Evolutionary conservation across 192 early-diverging fungal species (phyloP).

Genomic region (Coemansia sp.): DNA sequence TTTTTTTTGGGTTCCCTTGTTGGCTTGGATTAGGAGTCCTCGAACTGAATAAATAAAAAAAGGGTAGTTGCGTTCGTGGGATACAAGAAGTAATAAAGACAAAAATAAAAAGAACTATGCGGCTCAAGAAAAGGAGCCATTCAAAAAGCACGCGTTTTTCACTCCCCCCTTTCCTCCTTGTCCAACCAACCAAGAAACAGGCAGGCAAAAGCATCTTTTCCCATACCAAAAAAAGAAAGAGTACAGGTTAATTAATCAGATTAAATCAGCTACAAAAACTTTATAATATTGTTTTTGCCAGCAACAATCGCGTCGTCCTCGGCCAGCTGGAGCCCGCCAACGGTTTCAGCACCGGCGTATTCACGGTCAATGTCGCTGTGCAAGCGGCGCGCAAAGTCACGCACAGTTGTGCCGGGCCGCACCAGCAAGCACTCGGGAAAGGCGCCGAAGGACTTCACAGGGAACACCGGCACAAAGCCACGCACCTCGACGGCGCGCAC

Average conservation of each 20-base stretch:
- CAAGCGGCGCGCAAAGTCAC: conserved; percentile 71
- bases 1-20: too few relatives aligned
- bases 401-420: conserved; percentile 69
- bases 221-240: neutral
- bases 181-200: too few relatives aligned
- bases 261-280: conserved; percentile 6
- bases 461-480: conserved; percentile 70
- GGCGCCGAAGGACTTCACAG: conserved; percentile 66
- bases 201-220: too few relatives aligned
- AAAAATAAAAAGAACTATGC: neutral
- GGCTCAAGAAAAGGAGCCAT: neutral
- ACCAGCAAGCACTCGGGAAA: conserved; percentile 77
- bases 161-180: neutral
- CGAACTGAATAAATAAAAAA: neutral
- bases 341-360: conserved; percentile 75
- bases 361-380: conserved; percentile 53
- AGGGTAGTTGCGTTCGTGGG: too few relatives aligned
- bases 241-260: neutral
- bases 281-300: conserved; percentile 50
- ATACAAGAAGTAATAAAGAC: too few relatives aligned
- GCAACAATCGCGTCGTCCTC: conserved; percentile 42
- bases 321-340: conserved; percentile 70
- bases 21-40: too few relatives aligned
- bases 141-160: neutral
- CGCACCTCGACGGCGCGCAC: conserved; percentile 63